These are phyloP conservation scores for Cutaneotrichosporon cavernicola DNA, from an alignment of 1,284 basidiomycete species.

Conservation along the genomic window DNA sequence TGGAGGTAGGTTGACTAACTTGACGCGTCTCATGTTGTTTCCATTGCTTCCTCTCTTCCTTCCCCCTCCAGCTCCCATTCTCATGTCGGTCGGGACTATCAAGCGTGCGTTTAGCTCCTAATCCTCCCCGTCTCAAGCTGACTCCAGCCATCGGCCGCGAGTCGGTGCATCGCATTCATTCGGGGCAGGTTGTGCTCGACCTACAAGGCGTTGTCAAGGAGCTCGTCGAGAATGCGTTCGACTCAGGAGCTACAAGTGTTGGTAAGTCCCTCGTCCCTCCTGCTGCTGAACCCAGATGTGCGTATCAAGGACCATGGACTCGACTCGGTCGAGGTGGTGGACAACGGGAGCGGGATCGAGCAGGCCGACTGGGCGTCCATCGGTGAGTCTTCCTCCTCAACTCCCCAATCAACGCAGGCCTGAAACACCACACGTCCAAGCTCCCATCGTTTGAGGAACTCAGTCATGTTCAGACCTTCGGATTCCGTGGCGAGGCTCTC, in stretches of 20 bases:
- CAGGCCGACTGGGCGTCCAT: conserved; percentile 73
- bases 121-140: not conserved
- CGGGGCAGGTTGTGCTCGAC: conserved; percentile 92
- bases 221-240: conserved; percentile 92
- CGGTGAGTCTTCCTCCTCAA: conserved; percentile 56
- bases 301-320: conserved; percentile 86
- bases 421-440: conserved; percentile 95
- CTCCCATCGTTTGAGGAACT: conserved; percentile 75
- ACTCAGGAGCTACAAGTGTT: conserved; percentile 83
- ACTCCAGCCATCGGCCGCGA: conserved; percentile 65
- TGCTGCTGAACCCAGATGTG: conserved; percentile 63
- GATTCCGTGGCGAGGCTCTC: conserved; percentile 94
- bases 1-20: conserved; percentile 7
- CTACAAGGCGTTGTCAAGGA: conserved; percentile 94
- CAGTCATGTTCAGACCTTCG: conserved; percentile 75
- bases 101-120: conserved; percentile 2
- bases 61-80: not conserved
- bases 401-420: conserved; percentile 55
- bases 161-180: conserved; percentile 81
- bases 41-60: conserved; percentile 1
- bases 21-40: conserved; percentile 13
- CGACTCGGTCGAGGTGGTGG: conserved; percentile 81
- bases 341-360: conserved; percentile 87
- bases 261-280: conserved; percentile 58
- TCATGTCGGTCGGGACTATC: conserved; percentile 12